A percentile compares a stretch with the other conserved stretches of the same genome.
Evolutionary conservation across 306 rosid genomes (phyloP).

Genomic region (Quercus bicolor): DNA sequence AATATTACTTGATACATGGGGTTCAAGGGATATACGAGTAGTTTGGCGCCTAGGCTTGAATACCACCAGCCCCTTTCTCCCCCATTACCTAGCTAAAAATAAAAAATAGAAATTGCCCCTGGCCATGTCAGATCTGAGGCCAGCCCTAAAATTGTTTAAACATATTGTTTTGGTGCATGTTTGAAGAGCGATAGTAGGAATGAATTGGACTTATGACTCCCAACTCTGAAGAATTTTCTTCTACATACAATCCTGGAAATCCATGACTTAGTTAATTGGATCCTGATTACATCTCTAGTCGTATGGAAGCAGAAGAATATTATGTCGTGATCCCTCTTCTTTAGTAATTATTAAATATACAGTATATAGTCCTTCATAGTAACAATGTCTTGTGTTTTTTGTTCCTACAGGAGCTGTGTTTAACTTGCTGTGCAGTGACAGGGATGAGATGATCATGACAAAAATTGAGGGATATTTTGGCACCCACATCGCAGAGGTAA

Average conservation of each 20-base stretch:
- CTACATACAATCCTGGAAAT: not conserved
- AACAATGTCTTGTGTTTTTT: constrained; percentile 5
- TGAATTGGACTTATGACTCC: not conserved
- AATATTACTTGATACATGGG: not conserved
- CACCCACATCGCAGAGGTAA: constrained; percentile 42
- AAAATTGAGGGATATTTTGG: constrained; percentile 53
- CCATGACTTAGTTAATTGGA: not conserved
- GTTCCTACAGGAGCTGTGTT: constrained; percentile 52
- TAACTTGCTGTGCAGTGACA: constrained; percentile 44
- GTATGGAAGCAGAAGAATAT: not conserved
- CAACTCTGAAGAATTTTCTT: not conserved
- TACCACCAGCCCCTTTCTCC: too few species aligned
- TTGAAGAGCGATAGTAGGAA: not conserved
- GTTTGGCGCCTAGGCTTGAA: too few species aligned
- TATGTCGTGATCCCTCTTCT: not conserved
- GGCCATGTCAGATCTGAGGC: not conserved
- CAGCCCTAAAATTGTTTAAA: not conserved
- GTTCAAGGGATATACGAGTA: too few species aligned
- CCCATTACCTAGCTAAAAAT: too few species aligned
- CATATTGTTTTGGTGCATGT: not conserved
- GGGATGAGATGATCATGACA: constrained; percentile 33
- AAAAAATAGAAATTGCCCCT: too few species aligned
- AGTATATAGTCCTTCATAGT: not conserved
- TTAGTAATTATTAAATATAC: not conserved
- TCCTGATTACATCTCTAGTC: not conserved